Conservation (phyloP, 1,284 basidiomycete species). For the Fistulina hepatica region DNA sequence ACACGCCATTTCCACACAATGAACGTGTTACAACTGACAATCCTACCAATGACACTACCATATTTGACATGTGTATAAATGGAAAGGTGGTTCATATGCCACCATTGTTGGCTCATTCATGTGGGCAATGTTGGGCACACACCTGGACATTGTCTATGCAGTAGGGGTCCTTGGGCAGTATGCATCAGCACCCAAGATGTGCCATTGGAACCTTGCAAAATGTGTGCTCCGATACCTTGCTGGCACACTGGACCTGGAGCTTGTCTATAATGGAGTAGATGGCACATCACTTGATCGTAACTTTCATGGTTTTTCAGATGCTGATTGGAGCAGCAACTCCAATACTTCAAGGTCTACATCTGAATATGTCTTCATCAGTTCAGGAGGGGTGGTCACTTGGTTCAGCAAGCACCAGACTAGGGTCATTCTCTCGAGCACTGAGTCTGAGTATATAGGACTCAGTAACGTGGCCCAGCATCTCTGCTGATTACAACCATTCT, state of each 20-base stretch:
- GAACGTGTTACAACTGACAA: conserved; percentile 9
- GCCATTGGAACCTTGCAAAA: conserved; percentile 17
- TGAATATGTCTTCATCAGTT: conserved; percentile 20
- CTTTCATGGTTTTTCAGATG: conserved; percentile 18
- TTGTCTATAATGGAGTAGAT: conserved; percentile 11
- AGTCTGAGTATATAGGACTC: conserved; percentile 28
- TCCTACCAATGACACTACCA: conserved; percentile 6
- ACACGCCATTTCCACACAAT: conserved; percentile 20
- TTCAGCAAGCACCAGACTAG: conserved; percentile 21
- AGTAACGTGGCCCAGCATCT: conserved; percentile 19
- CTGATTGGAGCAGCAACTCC: conserved; percentile 14
- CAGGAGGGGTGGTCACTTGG: conserved; percentile 22
- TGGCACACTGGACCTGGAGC: conserved; percentile 13
- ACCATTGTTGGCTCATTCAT: conserved; percentile 17
- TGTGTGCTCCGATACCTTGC: conserved; percentile 20
- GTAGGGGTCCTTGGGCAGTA: conserved; percentile 15
- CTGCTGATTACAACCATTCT: conserved; percentile 17
- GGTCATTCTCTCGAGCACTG: conserved; percentile 23
- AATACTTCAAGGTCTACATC: conserved; percentile 17
- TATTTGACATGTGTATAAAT: conserved; percentile 3
- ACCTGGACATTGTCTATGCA: conserved; percentile 15
- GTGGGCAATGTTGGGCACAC: conserved; percentile 17
- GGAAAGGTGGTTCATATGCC: conserved; percentile 6
- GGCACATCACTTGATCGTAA: conserved; percentile 11
- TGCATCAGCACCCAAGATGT: conserved; percentile 12